Conservation (phyloP, 2,329 filamentous ascomycete species). For the Colletotrichum sp. region DNA sequence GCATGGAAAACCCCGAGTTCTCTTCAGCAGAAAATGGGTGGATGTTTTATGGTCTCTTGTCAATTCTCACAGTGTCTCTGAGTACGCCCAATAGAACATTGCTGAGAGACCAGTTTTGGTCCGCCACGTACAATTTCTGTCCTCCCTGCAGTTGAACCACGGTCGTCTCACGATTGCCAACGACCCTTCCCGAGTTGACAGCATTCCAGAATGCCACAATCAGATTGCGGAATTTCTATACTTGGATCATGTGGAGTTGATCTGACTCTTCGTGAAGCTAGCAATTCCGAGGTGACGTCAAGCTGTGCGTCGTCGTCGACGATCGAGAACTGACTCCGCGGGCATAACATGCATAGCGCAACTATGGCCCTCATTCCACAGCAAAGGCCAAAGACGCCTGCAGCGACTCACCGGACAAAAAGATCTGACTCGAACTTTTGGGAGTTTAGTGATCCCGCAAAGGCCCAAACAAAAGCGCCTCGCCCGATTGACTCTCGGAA, state of each 20-base stretch:
- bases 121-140: slow-evolving; percentile 23
- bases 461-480: neutral
- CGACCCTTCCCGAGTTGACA: neutral
- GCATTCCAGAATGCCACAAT: neutral
- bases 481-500: neutral
- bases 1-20: neutral
- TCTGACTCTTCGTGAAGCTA: neutral
- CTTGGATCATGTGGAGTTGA: neutral
- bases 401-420: neutral
- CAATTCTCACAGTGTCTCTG: slow-evolving; percentile 26
- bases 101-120: slow-evolving; percentile 46
- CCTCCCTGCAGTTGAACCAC: neutral
- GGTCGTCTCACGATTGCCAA: neutral
- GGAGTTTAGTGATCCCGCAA: neutral
- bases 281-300: neutral
- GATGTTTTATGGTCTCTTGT: slow-evolving; percentile 41
- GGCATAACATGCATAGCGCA: neutral
- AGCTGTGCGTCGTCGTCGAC: neutral
- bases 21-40: neutral
- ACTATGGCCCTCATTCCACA: neutral
- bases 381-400: accelerated
- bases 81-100: slow-evolving; percentile 33
- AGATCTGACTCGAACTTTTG: neutral
- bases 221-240: neutral
- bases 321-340: neutral